Conservation (phyloP, 345 rosid genomes). For the rapeseed (Brassica napus) region DNA sequence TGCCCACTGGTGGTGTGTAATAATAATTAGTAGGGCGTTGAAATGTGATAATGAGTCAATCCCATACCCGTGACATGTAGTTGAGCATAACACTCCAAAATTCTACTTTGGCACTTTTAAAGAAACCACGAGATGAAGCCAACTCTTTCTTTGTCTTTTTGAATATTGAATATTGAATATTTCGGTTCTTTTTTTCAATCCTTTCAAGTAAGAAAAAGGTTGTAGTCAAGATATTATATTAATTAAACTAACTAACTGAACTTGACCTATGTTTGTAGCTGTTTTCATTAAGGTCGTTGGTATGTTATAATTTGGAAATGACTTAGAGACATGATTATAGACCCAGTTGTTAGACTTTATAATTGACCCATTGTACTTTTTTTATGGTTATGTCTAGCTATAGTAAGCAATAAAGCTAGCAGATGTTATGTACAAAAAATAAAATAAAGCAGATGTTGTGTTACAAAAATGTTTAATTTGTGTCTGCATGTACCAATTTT, state of each 20-base stretch:
- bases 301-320: neutral
- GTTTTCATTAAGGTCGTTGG: neutral
- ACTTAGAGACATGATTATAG: neutral
- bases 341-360: neutral
- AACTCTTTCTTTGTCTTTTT: constrained; percentile 23
- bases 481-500: neutral
- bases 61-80: constrained; percentile 36
- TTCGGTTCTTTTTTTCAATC: neutral
- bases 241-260: neutral
- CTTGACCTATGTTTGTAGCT: neutral
- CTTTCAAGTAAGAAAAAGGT: neutral
- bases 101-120: constrained; percentile 37
- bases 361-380: constrained; percentile 5
- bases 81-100: constrained; percentile 32
- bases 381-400: neutral
- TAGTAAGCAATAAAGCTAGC: neutral
- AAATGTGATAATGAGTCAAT: constrained; percentile 25
- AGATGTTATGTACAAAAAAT: neutral
- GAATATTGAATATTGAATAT: neutral
- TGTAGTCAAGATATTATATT: neutral
- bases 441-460: neutral
- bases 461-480: too few species aligned
- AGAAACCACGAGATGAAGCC: constrained; percentile 38
- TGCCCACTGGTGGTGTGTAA: constrained; percentile 8
- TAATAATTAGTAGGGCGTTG: constrained; percentile 19